Evolutionary conservation across 2,329 filamentous ascomycete species (phyloP).

Genomic region (Helotiales sp.): DNA sequence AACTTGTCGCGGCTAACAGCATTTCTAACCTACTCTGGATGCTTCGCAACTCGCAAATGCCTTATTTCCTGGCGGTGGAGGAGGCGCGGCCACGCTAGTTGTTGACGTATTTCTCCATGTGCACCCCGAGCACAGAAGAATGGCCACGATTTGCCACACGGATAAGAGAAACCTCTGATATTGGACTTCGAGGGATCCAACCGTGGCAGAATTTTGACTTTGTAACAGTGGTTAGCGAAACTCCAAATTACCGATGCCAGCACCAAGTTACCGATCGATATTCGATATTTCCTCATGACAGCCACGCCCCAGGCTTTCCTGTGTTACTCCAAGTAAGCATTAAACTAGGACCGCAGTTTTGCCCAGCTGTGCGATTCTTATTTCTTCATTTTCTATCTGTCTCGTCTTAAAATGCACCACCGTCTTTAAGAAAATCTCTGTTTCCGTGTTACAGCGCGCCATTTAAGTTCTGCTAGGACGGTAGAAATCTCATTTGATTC

Average conservation of each 20-base stretch:
- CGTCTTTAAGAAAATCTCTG: neutral
- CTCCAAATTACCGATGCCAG: slow-evolving; percentile 18
- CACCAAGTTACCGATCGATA: slow-evolving; percentile 16
- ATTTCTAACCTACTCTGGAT: neutral
- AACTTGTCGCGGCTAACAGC: slow-evolving; percentile 13
- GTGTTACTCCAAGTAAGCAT: neutral
- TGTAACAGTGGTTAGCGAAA: slow-evolving; percentile 24
- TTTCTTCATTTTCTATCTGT: slow-evolving; percentile 5
- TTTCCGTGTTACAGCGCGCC: neutral
- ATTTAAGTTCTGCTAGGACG: neutral
- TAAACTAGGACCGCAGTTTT: slow-evolving; percentile 15
- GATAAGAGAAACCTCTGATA: neutral
- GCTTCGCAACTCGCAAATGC: neutral
- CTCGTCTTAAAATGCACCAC: slow-evolving; percentile 1
- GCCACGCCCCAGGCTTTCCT: neutral
- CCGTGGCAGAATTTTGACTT: slow-evolving; percentile 16
- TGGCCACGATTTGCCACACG: neutral
- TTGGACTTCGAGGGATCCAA: neutral
- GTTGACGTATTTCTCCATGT: neutral
- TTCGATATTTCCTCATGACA: slow-evolving; percentile 6
- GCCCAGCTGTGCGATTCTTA: slow-evolving; percentile 11
- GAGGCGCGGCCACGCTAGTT: too few species aligned
- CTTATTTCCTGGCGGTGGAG: neutral
- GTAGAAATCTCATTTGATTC: neutral
- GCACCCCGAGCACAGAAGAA: neutral